Percentiles rank a stretch among this genome's conserved stretches.
Conservation (phyloP, 2,329 filamentous ascomycete species). For the Pestalotiopsis sp. region DNA sequence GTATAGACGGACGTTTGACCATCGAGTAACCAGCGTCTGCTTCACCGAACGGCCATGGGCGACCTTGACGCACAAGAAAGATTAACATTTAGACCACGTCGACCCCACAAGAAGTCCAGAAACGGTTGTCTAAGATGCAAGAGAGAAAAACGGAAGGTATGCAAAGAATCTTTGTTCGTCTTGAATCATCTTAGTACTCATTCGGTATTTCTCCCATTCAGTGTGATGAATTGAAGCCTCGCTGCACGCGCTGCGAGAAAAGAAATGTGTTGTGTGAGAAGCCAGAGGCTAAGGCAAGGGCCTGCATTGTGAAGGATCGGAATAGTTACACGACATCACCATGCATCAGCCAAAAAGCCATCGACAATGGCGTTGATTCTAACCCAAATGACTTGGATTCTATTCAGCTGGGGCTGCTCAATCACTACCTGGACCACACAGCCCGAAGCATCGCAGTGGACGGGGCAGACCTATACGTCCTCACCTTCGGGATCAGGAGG, state of each 20-base stretch:
- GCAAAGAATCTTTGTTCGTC: neutral
- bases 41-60: too few relatives aligned
- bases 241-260: conserved; percentile 6
- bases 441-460: neutral
- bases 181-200: neutral
- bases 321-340: too few relatives aligned
- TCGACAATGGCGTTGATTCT: neutral
- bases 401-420: neutral
- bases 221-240: neutral
- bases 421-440: neutral
- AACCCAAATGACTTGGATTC: neutral
- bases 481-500: neutral
- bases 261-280: neutral
- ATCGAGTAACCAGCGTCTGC: too few relatives aligned
- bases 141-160: neutral
- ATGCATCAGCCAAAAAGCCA: neutral
- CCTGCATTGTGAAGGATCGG: neutral
- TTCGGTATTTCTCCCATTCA: neutral
- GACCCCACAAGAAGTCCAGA: conserved; percentile 5
- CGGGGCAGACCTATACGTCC: neutral
- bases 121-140: neutral
- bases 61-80: too few relatives aligned
- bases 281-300: neutral
- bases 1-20: too few relatives aligned
- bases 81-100: neutral